A percentile compares a stretch with the other conserved stretches of the same genome.
Conservation (phyloP, 108 stramenopile species). For the Skeletonema grethae region DNA sequence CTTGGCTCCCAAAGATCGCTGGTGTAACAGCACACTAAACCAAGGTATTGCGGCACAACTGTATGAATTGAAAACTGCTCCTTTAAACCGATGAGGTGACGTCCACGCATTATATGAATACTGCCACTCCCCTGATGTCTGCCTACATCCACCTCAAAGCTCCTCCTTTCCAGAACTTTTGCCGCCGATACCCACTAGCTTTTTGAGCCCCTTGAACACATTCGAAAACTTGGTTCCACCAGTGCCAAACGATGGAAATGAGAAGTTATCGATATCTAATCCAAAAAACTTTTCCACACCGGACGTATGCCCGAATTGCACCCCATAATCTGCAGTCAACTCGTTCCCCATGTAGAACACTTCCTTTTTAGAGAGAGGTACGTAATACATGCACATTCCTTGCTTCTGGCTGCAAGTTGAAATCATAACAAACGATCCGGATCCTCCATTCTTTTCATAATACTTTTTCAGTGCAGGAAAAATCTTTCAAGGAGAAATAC, state of each 20-base stretch:
- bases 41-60: neutral
- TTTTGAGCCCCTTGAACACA: constrained; percentile 24
- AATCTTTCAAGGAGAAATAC: constrained; percentile 34
- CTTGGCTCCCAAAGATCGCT: neutral
- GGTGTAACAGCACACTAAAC: neutral
- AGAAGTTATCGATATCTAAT: neutral
- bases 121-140: neutral
- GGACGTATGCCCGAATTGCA: constrained; percentile 12
- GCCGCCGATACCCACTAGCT: constrained; percentile 14
- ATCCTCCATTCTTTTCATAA: constrained; percentile 45
- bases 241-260: neutral
- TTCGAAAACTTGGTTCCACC: constrained; percentile 18
- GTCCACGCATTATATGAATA: neutral
- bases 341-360: constrained; percentile 61
- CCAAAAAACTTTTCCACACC: constrained; percentile 10
- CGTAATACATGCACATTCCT: constrained; percentile 79
- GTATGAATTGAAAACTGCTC: neutral
- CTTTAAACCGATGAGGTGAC: neutral
- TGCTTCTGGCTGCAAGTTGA: constrained; percentile 66
- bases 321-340: constrained; percentile 36
- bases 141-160: neutral
- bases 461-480: constrained; percentile 72
- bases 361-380: constrained; percentile 56
- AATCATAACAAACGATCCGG: constrained; percentile 52
- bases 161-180: constrained; percentile 2